Percentiles rank a stretch among this genome's conserved stretches.
phyloP scores from a whole-genome alignment of 2,329 filamentous ascomycete species.

The Coniochaeta sp. region DNA sequence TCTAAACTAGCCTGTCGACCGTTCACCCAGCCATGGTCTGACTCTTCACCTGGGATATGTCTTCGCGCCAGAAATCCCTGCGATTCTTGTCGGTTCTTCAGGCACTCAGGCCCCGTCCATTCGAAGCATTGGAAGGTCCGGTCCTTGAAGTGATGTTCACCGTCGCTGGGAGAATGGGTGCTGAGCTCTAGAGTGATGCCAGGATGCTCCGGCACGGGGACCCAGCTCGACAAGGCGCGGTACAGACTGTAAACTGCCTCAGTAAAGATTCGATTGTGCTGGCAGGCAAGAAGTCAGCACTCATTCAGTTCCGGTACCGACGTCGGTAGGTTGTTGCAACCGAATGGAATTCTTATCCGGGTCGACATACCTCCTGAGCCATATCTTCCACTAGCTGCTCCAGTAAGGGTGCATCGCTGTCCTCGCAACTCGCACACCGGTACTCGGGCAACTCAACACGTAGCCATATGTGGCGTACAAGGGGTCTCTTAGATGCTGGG shows the following conservation, averaged over 20 bases:
- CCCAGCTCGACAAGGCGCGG: neutral
- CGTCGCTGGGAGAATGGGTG: neutral
- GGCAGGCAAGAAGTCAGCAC: neutral
- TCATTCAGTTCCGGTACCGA: no score
- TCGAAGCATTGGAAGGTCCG: neutral
- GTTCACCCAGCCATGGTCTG: no score
- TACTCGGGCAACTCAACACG: constrained; percentile 22
- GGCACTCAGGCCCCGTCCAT: neutral
- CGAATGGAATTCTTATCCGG: no score
- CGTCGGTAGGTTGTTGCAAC: neutral
- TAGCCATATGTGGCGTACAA: constrained; percentile 23
- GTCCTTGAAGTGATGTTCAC: neutral
- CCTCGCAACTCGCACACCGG: constrained; percentile 14
- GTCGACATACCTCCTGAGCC: no score
- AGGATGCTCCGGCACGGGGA: neutral
- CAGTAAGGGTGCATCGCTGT: no score
- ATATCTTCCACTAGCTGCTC: no score
- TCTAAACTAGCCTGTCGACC: no score
- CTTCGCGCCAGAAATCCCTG: no score
- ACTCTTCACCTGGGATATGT: no score
- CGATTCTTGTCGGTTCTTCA: no score
- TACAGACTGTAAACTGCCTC: neutral
- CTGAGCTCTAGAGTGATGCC: neutral
- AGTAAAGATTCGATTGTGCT: neutral
- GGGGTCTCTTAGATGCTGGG: constrained; percentile 11